Evolutionary conservation across 202 grass and related monocot genomes (phyloP).

Genomic region (Panicum hallii): DNA sequence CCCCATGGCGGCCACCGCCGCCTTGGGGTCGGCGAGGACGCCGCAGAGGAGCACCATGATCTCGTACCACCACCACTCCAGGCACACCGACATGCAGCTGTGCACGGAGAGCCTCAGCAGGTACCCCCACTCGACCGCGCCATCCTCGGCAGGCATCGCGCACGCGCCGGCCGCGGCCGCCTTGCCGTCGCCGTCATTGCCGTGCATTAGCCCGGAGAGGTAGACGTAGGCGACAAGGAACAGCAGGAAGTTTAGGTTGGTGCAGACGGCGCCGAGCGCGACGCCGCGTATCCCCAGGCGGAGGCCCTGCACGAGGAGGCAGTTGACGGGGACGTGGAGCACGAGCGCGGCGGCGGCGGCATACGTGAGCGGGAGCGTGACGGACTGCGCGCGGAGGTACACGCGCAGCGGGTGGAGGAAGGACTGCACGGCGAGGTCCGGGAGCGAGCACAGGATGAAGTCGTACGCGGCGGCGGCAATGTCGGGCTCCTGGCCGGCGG

Average conservation of each 20-base stretch:
- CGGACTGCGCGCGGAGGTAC: slow-evolving; percentile 80
- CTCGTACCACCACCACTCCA: slow-evolving; percentile 99
- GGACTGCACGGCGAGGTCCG: slow-evolving; percentile 80
- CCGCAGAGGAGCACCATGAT: slow-evolving; percentile 93
- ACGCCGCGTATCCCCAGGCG: slow-evolving; percentile 71
- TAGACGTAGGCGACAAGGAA: slow-evolving; percentile 56
- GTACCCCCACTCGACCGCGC: slow-evolving; percentile 51
- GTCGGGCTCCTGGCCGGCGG: slow-evolving; percentile 74
- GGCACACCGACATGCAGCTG: slow-evolving; percentile 85
- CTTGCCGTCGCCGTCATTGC: not conserved
- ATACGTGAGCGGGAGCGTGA: slow-evolving; percentile 83
- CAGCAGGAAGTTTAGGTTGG: slow-evolving; percentile 66
- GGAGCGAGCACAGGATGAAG: slow-evolving; percentile 80
- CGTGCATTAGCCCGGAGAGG: slow-evolving; percentile 47
- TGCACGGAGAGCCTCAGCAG: slow-evolving; percentile 69
- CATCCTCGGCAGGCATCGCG: slow-evolving; percentile 31
- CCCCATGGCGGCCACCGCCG: slow-evolving; percentile 72
- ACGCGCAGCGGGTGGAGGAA: slow-evolving; percentile 83
- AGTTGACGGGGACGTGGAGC: slow-evolving; percentile 78
- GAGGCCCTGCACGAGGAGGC: slow-evolving; percentile 60
- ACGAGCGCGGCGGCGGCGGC: slow-evolving; percentile 57
- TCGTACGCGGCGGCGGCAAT: slow-evolving; percentile 69
- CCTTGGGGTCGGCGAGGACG: slow-evolving; percentile 66
- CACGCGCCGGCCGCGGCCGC: not conserved
- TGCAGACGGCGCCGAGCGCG: slow-evolving; percentile 61